Conservation (phyloP, 148 eudicot genomes). For the Cornus controversa region DNA sequence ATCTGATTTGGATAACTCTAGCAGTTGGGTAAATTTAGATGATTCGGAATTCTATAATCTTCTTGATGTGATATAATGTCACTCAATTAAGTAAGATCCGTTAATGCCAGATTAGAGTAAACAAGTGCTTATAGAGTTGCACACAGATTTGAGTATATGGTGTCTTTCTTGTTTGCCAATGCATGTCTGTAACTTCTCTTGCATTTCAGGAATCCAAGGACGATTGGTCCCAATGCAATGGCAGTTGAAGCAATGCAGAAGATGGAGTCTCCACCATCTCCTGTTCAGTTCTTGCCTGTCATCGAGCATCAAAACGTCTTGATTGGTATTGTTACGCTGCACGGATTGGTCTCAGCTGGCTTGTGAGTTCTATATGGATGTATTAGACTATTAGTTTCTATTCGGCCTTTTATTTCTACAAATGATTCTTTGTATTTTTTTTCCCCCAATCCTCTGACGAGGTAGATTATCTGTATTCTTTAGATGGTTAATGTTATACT, state of each 20-base stretch:
- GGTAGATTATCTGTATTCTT: neutral
- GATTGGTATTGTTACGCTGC: slow-evolving; percentile 87
- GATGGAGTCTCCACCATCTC: slow-evolving; percentile 97
- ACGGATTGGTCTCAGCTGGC: slow-evolving; percentile 89
- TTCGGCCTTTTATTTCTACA: neutral
- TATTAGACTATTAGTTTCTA: neutral
- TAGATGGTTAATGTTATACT: neutral
- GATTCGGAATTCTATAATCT: neutral
- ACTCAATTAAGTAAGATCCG: neutral
- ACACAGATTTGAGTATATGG: too few species aligned
- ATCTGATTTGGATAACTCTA: neutral
- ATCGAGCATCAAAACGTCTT: slow-evolving; percentile 45
- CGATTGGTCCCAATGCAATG: slow-evolving; percentile 80
- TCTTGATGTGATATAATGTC: neutral
- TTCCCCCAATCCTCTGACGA: neutral
- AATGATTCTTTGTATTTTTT: neutral
- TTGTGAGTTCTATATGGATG: slow-evolving; percentile 30
- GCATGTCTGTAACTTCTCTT: neutral
- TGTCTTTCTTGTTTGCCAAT: neutral
- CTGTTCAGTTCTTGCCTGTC: slow-evolving; percentile 94
- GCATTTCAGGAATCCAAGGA: slow-evolving; percentile 72
- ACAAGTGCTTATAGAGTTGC: neutral
- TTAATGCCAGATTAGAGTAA: neutral
- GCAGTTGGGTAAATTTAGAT: neutral
- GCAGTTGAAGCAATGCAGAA: slow-evolving; percentile 94